Evolutionary conservation across 495 filamentous ascomycete genomes (phyloP).

Genomic region (Elasticomyces elasticus): DNA sequence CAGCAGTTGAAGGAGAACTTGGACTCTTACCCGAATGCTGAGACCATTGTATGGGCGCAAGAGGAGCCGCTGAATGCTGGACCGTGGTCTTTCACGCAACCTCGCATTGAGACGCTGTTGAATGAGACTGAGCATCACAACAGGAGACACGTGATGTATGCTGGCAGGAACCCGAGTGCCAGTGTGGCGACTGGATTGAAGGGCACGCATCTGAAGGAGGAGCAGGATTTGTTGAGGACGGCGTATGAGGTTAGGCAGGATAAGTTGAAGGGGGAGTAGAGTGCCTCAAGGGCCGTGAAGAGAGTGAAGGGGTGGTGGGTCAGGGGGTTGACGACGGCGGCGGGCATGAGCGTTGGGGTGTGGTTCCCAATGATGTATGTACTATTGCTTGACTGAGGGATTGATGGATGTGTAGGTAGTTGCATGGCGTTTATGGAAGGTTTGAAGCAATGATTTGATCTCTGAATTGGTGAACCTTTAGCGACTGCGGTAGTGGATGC

Average conservation of each 20-base stretch:
- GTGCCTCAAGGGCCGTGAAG: neutral
- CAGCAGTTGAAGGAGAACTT: slow-evolving; percentile 90
- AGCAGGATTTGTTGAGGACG: slow-evolving; percentile 75
- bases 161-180: slow-evolving; percentile 80
- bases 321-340: neutral
- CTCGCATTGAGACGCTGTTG: slow-evolving; percentile 87
- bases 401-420: slow-evolving; percentile 2
- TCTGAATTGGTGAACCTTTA: neutral
- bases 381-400: neutral
- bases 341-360: neutral
- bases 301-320: neutral
- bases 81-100: slow-evolving; percentile 89
- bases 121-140: slow-evolving; percentile 86
- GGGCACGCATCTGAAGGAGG: slow-evolving; percentile 80
- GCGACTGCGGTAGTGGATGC: neutral
- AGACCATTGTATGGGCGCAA: slow-evolving; percentile 92
- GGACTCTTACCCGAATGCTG: slow-evolving; percentile 89
- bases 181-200: slow-evolving; percentile 91
- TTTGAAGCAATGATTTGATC: neutral
- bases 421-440: neutral
- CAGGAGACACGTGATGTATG: slow-evolving; percentile 92
- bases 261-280: slow-evolving; percentile 61
- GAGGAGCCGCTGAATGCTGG: slow-evolving; percentile 97
- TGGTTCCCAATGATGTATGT: slow-evolving; percentile 4
- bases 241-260: slow-evolving; percentile 59